These are phyloP conservation scores for Trichoderma breve DNA, from an alignment of 2,329 filamentous ascomycete species.

Conservation along the genomic window DNA sequence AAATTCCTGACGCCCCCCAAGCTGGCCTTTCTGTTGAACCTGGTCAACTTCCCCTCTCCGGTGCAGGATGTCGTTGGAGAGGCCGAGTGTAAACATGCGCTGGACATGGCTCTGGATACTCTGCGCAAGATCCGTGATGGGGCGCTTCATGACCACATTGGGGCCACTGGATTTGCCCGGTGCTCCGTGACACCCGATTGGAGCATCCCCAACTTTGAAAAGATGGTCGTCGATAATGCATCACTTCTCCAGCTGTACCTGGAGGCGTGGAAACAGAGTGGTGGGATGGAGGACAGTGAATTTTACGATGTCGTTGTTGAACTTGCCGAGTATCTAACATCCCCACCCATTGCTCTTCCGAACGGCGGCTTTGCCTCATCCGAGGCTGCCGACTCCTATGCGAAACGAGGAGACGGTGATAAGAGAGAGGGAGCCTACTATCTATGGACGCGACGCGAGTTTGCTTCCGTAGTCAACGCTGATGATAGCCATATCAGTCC, in stretches of 20 bases:
- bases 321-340: conserved; percentile 81
- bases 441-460: conserved; percentile 86
- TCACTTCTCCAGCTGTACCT: conserved; percentile 81
- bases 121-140: conserved; percentile 67
- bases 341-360: conserved; percentile 62
- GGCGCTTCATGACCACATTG: conserved; percentile 55
- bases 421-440: conserved; percentile 93
- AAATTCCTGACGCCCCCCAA: conserved; percentile 92
- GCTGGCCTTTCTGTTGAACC: conserved; percentile 73
- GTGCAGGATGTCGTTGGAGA: conserved; percentile 87
- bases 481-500: conserved; percentile 58
- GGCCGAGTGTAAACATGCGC: conserved; percentile 69
- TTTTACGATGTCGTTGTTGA: conserved; percentile 77
- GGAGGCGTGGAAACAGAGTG: conserved; percentile 71
- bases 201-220: conserved; percentile 95
- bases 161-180: conserved; percentile 56
- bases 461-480: conserved; percentile 65
- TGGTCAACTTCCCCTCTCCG: conserved; percentile 67
- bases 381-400: conserved; percentile 84
- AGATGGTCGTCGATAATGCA: conserved; percentile 91
- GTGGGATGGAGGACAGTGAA: conserved; percentile 58
- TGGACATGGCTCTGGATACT: conserved; percentile 77
- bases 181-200: conserved; percentile 91
- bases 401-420: conserved; percentile 70
- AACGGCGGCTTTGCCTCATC: conserved; percentile 80